Evolutionary conservation across 768 basidiomycete species (phyloP).

Genomic region (Naganishia onofrii): DNA sequence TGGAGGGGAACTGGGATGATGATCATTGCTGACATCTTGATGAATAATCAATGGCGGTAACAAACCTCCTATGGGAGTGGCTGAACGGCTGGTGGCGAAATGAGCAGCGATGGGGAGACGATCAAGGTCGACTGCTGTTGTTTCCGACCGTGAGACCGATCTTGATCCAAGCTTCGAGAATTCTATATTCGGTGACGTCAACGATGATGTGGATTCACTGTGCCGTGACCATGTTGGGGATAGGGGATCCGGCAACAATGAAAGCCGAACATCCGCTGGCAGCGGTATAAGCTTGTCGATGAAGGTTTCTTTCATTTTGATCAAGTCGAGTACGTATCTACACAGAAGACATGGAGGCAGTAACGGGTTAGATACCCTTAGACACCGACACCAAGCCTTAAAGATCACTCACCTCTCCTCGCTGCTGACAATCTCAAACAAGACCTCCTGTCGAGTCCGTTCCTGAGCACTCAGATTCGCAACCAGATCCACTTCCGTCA

Average conservation of each 20-base stretch:
- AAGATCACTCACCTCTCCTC: slow-evolving; percentile 75
- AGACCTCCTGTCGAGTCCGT: slow-evolving; percentile 89
- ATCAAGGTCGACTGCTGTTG: slow-evolving; percentile 56
- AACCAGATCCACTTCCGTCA: slow-evolving; percentile 89
- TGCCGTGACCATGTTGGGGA: slow-evolving; percentile 24
- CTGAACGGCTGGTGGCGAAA: slow-evolving; percentile 59
- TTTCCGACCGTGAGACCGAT: not conserved
- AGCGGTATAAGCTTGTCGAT: slow-evolving; percentile 86
- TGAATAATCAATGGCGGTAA: not conserved
- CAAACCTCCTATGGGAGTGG: not conserved
- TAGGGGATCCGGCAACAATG: slow-evolving; percentile 36
- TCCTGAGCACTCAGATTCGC: slow-evolving; percentile 89
- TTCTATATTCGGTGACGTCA: slow-evolving; percentile 7
- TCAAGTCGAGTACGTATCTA: slow-evolving; percentile 87
- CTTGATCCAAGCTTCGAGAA: slow-evolving; percentile 5
- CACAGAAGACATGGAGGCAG: slow-evolving; percentile 12
- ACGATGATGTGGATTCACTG: slow-evolving; percentile 34
- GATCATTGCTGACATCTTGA: not conserved
- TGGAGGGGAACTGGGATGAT: slow-evolving; percentile 1
- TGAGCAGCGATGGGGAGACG: slow-evolving; percentile 83
- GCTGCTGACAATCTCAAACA: slow-evolving; percentile 94
- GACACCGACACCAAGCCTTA: not conserved
- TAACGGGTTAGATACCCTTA: slow-evolving; percentile 16
- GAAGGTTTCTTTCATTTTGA: slow-evolving; percentile 90
- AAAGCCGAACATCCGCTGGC: slow-evolving; percentile 57